phyloP scores from a whole-genome alignment of 2,329 filamentous ascomycete species.

The Botryosphaeria agaves region DNA sequence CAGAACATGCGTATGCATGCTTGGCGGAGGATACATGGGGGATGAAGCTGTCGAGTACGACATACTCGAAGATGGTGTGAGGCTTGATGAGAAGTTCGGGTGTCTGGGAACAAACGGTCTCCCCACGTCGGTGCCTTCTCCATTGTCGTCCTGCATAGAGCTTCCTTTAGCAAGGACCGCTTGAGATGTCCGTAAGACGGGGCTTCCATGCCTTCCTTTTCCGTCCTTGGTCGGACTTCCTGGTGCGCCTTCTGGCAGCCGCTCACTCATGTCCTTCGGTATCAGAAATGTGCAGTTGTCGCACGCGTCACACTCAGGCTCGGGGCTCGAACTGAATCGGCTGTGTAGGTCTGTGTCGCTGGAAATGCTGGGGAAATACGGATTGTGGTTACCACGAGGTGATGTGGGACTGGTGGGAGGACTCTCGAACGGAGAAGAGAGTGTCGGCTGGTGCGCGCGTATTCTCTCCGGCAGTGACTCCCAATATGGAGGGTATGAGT shows the following conservation, averaged over 20 bases:
- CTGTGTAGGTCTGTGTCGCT: constrained; percentile 13
- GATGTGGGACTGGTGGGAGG: constrained; percentile 22
- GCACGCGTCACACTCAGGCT: constrained; percentile 34
- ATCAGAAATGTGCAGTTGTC: constrained; percentile 39
- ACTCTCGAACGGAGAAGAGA: constrained; percentile 20
- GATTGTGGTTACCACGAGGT: constrained; percentile 21
- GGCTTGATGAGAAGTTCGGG: constrained; percentile 17
- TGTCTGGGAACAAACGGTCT: too few species aligned
- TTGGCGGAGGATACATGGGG: constrained; percentile 20
- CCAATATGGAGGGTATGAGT: constrained; percentile 10
- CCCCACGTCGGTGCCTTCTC: constrained; percentile 18
- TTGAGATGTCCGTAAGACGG: constrained; percentile 36
- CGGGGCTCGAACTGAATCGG: constrained; percentile 18
- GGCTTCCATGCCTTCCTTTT: constrained; percentile 32
- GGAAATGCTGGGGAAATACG: constrained; percentile 28
- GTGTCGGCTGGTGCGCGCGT: constrained; percentile 9
- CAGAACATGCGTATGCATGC: constrained; percentile 34
- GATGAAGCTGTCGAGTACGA: constrained; percentile 18
- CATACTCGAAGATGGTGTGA: constrained; percentile 12
- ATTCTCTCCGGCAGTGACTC: not conserved
- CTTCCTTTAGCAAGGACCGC: constrained; percentile 33
- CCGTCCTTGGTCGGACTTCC: constrained; percentile 31
- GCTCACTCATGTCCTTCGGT: constrained; percentile 34
- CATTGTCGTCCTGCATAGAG: constrained; percentile 5
- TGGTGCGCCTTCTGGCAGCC: constrained; percentile 34